These are phyloP conservation scores for Cercospora berteroae DNA, from an alignment of 2,329 filamentous ascomycete species.

Conservation along the genomic window DNA sequence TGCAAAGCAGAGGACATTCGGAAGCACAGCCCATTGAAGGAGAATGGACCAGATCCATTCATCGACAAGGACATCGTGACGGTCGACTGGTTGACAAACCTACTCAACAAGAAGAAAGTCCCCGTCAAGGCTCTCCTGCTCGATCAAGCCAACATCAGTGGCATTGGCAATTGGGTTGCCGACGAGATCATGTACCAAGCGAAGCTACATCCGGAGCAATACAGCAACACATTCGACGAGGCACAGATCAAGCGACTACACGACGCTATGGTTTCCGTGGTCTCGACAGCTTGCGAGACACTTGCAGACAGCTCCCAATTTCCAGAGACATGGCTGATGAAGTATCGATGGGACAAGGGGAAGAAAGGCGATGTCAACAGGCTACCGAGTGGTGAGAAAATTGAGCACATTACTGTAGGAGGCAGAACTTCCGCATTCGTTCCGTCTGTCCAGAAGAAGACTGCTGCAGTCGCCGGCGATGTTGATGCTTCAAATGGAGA, in stretches of 20 bases:
- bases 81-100: conserved; percentile 67
- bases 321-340: conserved; percentile 69
- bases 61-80: conserved; percentile 76
- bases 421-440: conserved; percentile 89
- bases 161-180: conserved; percentile 96
- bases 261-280: conserved; percentile 72
- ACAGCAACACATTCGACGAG: conserved; percentile 76
- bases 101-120: conserved; percentile 73
- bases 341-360: conserved; percentile 72
- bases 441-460: conserved; percentile 82
- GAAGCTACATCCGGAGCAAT: conserved; percentile 86
- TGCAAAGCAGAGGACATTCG: conserved; percentile 75
- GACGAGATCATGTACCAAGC: conserved; percentile 93
- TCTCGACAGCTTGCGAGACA: conserved; percentile 71
- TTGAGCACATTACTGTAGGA: conserved; percentile 83
- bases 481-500: conserved; percentile 25
- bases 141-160: conserved; percentile 84
- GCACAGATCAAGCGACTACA: conserved; percentile 70
- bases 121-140: conserved; percentile 86
- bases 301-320: conserved; percentile 82
- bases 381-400: conserved; percentile 79
- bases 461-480: conserved; percentile 57
- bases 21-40: conserved; percentile 72
- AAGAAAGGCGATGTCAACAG: conserved; percentile 67
- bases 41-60: conserved; percentile 93